Evolutionary conservation across 768 basidiomycete genomes (phyloP).

Genomic region (Hygrophorus russula): DNA sequence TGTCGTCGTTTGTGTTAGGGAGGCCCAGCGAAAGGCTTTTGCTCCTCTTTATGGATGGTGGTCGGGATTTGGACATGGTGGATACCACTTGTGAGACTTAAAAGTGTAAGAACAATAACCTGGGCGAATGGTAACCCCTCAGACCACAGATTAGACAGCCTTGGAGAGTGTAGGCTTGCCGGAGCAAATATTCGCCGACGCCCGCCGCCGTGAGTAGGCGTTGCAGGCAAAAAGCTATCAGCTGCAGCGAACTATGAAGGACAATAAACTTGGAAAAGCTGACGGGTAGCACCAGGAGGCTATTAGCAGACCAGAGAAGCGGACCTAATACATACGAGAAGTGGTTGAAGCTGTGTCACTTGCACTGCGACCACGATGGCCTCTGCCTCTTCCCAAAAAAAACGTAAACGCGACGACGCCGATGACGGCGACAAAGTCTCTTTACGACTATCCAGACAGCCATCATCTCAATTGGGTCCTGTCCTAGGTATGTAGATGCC

Average conservation of each 20-base stretch:
- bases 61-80: slow-evolving; percentile 2
- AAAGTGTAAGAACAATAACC: too few species aligned
- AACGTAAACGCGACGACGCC: slow-evolving; percentile 24
- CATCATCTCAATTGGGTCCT: slow-evolving; percentile 6
- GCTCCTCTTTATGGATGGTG: background rate
- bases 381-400: slow-evolving; percentile 24
- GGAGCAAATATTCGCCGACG: background rate
- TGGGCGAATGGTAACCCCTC: too few species aligned
- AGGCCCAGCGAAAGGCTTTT: background rate
- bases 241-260: background rate
- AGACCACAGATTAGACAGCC: background rate
- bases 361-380: slow-evolving; percentile 22
- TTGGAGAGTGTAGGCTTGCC: background rate
- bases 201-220: background rate
- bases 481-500: slow-evolving; percentile 6
- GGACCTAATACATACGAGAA: slow-evolving; percentile 1
- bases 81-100: background rate
- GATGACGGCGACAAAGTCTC: slow-evolving; percentile 4
- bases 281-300: background rate
- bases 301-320: background rate
- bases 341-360: slow-evolving; percentile 10
- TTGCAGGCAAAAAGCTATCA: background rate
- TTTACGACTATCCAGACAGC: slow-evolving; percentile 6
- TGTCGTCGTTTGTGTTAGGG: background rate
- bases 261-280: background rate